Base-by-base conservation (phyloP, 2,329 filamentous ascomycete genomes). In the Pestalotiopsis sp. region DNA sequence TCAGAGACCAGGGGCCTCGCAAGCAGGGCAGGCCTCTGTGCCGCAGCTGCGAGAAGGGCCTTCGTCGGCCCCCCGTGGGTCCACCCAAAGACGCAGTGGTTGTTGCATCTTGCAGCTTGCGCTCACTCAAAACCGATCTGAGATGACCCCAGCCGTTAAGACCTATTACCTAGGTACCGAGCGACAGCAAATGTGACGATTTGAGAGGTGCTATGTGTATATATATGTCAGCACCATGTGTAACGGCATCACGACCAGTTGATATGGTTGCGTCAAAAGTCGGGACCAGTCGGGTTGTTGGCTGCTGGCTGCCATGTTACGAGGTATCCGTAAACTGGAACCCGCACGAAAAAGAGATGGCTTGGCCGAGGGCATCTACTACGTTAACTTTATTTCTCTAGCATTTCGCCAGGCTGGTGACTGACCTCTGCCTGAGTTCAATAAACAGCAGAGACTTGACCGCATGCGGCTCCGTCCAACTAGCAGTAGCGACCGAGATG, bases 41-140 rank as follows among this genome's bases (percentile, higher is more conserved):
- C 63, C 63, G 63, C 40, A 26, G 48, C 48, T 65, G 63, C 48
- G 63, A 65, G 48, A 65, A 65, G 63, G 63, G 63, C 63, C 63
- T 65, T 65, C 63, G 22, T 65, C 63, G 48, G 63, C 44, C 63
- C 30, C 30, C 26, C 48, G 26, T 35, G 63, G 20, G 24, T 57
- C 63, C 63, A 65, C 63, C 48, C 17, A 44, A 14, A 26, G 9
- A 64, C 40, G 61, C 61, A 64, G 61, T 39, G 30, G 30, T 35
- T 9, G 11, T 64, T 39, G 61, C 61, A 64, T 48, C 61, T 44
- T 48, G 38, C 22, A 52, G 20, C 39, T 55, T 48, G 39, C 38
- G 61, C 40, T 48, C 38, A 24, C n/a, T 39, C 17, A n/a, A 35
- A 48, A 55, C 61, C 58, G 58, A 61, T 61, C 35, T 35, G 58